Conservation (phyloP, 1,139 yeast species). For the Geotrichum histeridarum region DNA sequence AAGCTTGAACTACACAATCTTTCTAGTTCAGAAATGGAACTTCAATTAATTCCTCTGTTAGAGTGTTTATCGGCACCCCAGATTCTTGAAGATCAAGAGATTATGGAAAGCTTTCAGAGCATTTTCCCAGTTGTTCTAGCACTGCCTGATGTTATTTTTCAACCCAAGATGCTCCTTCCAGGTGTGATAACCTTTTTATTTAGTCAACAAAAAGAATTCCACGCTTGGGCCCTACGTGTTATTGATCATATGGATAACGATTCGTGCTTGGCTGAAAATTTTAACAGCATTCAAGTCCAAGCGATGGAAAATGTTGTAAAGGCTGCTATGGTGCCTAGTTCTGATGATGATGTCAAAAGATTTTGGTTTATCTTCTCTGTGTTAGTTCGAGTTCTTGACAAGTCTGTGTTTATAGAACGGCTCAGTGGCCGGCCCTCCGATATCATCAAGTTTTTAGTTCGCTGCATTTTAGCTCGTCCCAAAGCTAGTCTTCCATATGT, state of each 20-base stretch:
- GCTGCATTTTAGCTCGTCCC: not conserved
- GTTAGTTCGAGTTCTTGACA: not conserved
- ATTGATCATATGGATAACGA: not conserved
- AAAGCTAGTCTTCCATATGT: not conserved
- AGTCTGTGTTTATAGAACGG: not conserved
- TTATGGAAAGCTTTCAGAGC: not conserved
- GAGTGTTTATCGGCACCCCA: not conserved
- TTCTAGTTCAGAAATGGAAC: not conserved
- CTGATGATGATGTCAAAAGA: not conserved
- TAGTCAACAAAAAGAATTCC: not conserved
- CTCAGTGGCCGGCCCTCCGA: not conserved
- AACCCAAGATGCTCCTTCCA: not conserved
- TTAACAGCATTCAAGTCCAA: not conserved
- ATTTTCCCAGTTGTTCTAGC: not conserved
- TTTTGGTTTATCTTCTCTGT: constrained; percentile 1
- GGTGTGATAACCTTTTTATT: not conserved
- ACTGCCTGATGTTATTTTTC: not conserved
- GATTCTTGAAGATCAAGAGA: not conserved
- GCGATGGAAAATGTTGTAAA: not conserved
- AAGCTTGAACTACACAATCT: not conserved
- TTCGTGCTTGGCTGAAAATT: not conserved
- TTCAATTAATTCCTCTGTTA: not conserved
- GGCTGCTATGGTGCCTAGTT: not conserved
- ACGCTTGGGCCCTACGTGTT: not conserved
- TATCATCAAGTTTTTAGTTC: not conserved